These are phyloP conservation scores for Aureobasidium namibiae DNA, from an alignment of 2,329 filamentous ascomycete species.

Conservation along the genomic window DNA sequence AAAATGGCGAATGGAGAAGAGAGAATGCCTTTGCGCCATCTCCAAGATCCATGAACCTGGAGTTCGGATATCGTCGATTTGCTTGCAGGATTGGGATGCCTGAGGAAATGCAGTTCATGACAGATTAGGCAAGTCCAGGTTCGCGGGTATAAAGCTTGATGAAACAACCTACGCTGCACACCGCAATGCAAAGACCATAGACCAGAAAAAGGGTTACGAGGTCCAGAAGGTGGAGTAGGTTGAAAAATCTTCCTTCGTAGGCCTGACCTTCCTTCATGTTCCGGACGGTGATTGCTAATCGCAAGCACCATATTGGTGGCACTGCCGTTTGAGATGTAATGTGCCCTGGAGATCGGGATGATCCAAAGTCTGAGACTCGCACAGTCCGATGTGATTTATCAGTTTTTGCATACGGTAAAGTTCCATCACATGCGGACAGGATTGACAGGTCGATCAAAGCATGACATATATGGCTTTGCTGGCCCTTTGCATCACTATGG, in stretches of 20 bases:
- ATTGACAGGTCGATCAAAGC: not conserved
- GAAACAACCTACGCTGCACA: not conserved
- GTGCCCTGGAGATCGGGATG: not conserved
- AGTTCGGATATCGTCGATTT: not conserved
- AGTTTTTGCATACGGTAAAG: not conserved
- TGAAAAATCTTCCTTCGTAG: not conserved
- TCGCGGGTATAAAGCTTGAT: not conserved
- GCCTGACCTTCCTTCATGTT: not conserved
- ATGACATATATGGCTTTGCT: not conserved
- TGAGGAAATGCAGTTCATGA: not conserved
- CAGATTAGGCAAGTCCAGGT: not conserved
- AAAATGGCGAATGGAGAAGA: not conserved
- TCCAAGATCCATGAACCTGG: not conserved
- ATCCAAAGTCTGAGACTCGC: not conserved
- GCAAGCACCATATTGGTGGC: not conserved
- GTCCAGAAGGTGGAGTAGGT: not conserved
- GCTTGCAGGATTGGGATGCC: not conserved
- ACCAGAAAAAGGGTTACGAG: not conserved
- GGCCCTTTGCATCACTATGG: not conserved
- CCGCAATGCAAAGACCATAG: not conserved
- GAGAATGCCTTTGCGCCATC: not conserved
- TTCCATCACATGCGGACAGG: not conserved
- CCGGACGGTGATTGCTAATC: not conserved
- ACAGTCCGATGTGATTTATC: not conserved
- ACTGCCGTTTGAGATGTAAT: not conserved